These are phyloP conservation scores for Venturiaceae sp. DNA, from an alignment of 2,329 filamentous ascomycete genomes.

Conservation along the genomic window DNA sequence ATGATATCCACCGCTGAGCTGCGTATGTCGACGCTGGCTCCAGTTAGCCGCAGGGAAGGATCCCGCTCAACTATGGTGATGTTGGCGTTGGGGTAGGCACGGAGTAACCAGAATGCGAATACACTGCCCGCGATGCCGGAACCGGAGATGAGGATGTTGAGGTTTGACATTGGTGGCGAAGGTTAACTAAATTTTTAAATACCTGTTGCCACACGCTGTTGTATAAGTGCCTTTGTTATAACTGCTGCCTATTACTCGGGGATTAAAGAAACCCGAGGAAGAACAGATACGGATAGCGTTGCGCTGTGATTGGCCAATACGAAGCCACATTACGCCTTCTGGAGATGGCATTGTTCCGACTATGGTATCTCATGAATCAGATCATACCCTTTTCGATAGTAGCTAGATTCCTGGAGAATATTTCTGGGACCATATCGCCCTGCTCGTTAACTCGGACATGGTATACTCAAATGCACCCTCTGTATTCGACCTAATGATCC, in stretches of 20 bases:
- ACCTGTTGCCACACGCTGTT: background rate
- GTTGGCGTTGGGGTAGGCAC: slow-evolving; percentile 6
- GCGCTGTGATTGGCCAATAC: no score
- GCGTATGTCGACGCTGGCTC: slow-evolving; percentile 46
- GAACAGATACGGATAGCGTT: background rate
- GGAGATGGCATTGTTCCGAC: no score
- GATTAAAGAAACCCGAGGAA: background rate
- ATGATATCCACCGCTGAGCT: slow-evolving; percentile 41
- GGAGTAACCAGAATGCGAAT: slow-evolving; percentile 5
- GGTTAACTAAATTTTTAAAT: background rate
- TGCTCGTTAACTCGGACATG: no score
- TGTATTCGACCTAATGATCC: no score
- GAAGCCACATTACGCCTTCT: no score
- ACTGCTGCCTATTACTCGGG: background rate
- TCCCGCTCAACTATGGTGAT: slow-evolving; percentile 34
- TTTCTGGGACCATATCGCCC: no score
- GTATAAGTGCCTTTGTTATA: background rate
- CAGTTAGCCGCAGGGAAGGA: slow-evolving; percentile 32
- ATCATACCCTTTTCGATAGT: no score
- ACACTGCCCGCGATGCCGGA: slow-evolving; percentile 3
- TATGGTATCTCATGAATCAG: no score
- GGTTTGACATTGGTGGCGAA: background rate
- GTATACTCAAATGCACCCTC: no score
- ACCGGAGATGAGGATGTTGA: slow-evolving; percentile 12
- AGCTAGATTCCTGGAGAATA: no score